These are phyloP conservation scores for Sporodiniella umbellata DNA, from an alignment of 371 early-diverging fungal genomes.

Conservation along the genomic window DNA sequence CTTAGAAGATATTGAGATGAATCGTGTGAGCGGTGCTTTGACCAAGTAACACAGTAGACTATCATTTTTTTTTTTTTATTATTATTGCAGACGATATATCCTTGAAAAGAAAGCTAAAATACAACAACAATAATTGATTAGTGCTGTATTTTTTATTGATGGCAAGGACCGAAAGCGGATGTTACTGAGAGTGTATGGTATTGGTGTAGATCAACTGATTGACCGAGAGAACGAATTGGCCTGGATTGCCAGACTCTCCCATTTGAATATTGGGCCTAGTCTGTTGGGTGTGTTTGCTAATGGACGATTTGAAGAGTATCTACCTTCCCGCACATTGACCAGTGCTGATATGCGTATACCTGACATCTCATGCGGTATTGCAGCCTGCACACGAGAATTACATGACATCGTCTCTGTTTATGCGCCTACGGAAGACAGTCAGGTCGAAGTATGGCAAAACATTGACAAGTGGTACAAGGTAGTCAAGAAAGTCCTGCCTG, in stretches of 20 bases:
- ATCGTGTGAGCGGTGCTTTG: slow-evolving; percentile 74
- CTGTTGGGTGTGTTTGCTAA: slow-evolving; percentile 82
- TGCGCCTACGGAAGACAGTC: slow-evolving; percentile 40
- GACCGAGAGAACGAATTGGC: slow-evolving; percentile 76
- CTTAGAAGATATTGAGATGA: slow-evolving; percentile 34
- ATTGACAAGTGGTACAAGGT: slow-evolving; percentile 62
- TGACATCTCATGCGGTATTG: slow-evolving; percentile 68
- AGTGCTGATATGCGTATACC: slow-evolving; percentile 67
- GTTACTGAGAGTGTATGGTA: slow-evolving; percentile 77
- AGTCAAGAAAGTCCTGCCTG: slow-evolving; percentile 13
- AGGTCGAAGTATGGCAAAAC: slow-evolving; percentile 64
- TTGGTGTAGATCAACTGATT: slow-evolving; percentile 75
- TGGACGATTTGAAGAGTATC: slow-evolving; percentile 85
- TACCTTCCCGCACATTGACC: slow-evolving; percentile 73
- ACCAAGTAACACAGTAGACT: too few species aligned
- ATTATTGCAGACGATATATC: too few species aligned
- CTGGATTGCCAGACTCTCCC: slow-evolving; percentile 74
- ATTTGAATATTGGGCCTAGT: slow-evolving; percentile 68
- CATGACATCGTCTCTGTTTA: slow-evolving; percentile 69
- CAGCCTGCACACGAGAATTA: slow-evolving; percentile 66
- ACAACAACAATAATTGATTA: slow-evolving; percentile 3
- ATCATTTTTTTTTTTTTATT: too few species aligned
- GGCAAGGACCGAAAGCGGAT: slow-evolving; percentile 45
- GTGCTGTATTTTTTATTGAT: slow-evolving; percentile 72
- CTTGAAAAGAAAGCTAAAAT: background rate